These are phyloP conservation scores for Colletotrichum salicis DNA, from an alignment of 2,329 filamentous ascomycete species.

Conservation along the genomic window DNA sequence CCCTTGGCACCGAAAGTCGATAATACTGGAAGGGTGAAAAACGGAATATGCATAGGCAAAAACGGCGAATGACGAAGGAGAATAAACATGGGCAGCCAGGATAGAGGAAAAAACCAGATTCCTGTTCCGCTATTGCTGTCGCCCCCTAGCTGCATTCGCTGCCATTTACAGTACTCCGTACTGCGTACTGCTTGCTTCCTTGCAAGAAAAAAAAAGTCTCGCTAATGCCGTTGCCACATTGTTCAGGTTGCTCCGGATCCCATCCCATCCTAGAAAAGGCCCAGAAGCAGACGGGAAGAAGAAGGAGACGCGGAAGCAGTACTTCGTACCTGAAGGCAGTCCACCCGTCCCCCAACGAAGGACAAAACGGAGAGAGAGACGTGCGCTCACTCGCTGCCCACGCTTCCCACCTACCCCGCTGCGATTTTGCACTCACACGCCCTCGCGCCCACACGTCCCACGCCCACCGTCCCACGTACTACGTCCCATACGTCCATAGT, in stretches of 20 bases:
- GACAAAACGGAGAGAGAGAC: not conserved
- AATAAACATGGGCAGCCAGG: not conserved
- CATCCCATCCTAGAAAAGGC: constrained; percentile 25
- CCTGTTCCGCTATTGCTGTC: not conserved
- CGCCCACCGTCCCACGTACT: constrained; percentile 11
- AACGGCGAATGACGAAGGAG: constrained; percentile 1
- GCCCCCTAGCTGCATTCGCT: not conserved
- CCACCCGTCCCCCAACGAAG: not conserved
- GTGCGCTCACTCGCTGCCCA: constrained; percentile 23
- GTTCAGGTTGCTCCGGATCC: constrained; percentile 24
- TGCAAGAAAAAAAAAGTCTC: constrained; percentile 16
- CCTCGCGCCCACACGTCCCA: constrained; percentile 5
- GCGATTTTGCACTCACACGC: constrained; percentile 14
- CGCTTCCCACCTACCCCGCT: constrained; percentile 28
- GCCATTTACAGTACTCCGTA: not conserved
- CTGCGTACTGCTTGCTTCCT: constrained; percentile 15
- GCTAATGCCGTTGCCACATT: constrained; percentile 31
- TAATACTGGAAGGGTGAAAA: not conserved
- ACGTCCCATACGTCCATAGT: constrained; percentile 8
- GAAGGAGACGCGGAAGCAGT: not conserved
- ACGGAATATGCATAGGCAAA: not conserved
- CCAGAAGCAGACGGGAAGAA: constrained; percentile 8
- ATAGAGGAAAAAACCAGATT: not conserved
- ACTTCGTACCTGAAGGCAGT: not conserved
- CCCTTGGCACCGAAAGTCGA: not conserved